Evolutionary conservation across 1,139 yeast species (phyloP).

Genomic region (Suhomyces guaymorum): DNA sequence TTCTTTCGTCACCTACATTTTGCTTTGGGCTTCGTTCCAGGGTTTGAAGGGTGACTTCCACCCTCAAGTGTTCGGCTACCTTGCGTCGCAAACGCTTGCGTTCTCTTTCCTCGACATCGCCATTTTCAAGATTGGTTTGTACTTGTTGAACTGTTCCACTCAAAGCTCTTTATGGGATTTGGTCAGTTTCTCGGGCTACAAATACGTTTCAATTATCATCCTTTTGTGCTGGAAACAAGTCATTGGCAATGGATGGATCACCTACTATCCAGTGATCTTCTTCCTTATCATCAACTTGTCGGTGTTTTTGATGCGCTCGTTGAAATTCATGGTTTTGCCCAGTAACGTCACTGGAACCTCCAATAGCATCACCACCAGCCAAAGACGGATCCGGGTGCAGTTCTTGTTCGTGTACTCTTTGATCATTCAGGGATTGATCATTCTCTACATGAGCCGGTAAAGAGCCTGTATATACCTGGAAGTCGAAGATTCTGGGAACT

Average conservation of each 20-base stretch:
- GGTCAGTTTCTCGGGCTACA: constrained; percentile 90
- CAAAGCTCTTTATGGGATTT: constrained; percentile 73
- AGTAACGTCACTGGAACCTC: constrained; percentile 42
- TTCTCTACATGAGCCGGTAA: constrained; percentile 33
- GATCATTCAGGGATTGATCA: constrained; percentile 56
- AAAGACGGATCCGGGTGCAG: constrained; percentile 80
- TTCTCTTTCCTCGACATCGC: constrained; percentile 69
- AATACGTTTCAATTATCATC: constrained; percentile 76
- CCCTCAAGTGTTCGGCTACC: constrained; percentile 87
- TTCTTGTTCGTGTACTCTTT: constrained; percentile 86
- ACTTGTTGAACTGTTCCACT: constrained; percentile 50
- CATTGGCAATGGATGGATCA: constrained; percentile 35
- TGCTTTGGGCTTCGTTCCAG: constrained; percentile 80
- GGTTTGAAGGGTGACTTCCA: constrained; percentile 91
- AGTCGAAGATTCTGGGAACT: background rate
- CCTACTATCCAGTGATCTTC: constrained; percentile 43
- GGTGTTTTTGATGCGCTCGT: constrained; percentile 77
- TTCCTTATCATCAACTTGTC: constrained; percentile 55
- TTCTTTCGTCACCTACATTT: constrained; percentile 87
- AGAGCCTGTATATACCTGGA: background rate
- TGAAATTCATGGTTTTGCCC: constrained; percentile 73
- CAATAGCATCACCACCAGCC: constrained; percentile 60
- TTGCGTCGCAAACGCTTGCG: constrained; percentile 89
- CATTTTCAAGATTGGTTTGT: constrained; percentile 47
- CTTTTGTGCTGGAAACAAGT: constrained; percentile 52